These are phyloP conservation scores for Lolium multiflorum DNA, from an alignment of 176 grass and related monocot genomes.

Conservation along the genomic window DNA sequence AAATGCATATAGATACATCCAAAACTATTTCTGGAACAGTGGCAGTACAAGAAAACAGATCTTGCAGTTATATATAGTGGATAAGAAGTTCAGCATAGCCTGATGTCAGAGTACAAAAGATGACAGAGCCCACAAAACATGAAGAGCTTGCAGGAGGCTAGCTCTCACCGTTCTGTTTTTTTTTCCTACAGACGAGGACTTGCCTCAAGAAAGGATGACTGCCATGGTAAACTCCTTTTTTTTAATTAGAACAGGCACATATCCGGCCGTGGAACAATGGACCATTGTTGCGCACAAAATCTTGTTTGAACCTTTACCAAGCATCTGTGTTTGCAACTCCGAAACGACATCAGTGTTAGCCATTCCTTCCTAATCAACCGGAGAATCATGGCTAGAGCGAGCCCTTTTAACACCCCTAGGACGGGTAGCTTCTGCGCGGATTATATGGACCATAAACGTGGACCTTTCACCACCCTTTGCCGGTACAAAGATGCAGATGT, in stretches of 20 bases:
- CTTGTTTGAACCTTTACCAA: not conserved
- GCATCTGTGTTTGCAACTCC: not conserved
- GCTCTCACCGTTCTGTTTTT: not conserved
- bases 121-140: not conserved
- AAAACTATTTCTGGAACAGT: too few relatives aligned
- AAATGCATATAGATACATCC: too few relatives aligned
- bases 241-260: not conserved
- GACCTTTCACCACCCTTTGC: not conserved
- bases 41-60: too few relatives aligned
- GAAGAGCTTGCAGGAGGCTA: not conserved
- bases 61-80: not conserved
- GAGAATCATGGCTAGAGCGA: not conserved
- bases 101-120: not conserved
- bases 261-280: not conserved
- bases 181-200: not conserved
- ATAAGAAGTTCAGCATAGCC: not conserved
- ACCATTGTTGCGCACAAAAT: not conserved
- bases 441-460: not conserved
- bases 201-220: not conserved
- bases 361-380: not conserved
- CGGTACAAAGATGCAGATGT: slow-evolving; percentile 8
- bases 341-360: not conserved
- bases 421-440: not conserved
- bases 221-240: not conserved
- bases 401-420: not conserved